A percentile compares a stretch with the other conserved stretches of the same genome.
These are phyloP conservation scores for Podaxis mareebaensis DNA, from an alignment of 768 basidiomycete genomes.

Conservation along the genomic window DNA sequence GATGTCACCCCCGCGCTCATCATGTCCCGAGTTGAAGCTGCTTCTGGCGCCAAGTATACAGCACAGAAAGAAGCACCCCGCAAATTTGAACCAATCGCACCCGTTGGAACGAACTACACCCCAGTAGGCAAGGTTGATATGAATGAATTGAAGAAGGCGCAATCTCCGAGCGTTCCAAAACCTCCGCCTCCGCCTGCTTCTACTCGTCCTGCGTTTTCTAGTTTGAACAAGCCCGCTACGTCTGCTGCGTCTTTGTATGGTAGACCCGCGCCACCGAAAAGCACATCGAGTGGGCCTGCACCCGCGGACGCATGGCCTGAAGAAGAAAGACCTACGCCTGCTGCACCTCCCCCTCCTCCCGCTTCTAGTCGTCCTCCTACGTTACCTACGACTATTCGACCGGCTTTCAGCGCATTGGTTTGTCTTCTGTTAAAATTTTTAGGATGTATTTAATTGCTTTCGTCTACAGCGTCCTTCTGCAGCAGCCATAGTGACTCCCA, in stretches of 20 bases:
- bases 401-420: conserved; percentile 38
- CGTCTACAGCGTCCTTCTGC: conserved; percentile 19
- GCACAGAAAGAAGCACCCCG: conserved; percentile 76
- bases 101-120: conserved; percentile 75
- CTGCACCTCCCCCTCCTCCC: conserved; percentile 43
- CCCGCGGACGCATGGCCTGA: conserved; percentile 64
- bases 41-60: conserved; percentile 90
- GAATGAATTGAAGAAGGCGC: conserved; percentile 50
- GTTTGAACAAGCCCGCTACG: conserved; percentile 30
- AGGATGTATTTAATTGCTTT: background rate
- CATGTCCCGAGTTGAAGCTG: conserved; percentile 84
- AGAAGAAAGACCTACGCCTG: conserved; percentile 39
- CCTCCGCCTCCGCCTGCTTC: conserved; percentile 42
- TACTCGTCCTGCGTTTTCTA: conserved; percentile 49
- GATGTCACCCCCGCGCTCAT: conserved; percentile 82
- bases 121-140: conserved; percentile 80
- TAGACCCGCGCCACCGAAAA: conserved; percentile 27
- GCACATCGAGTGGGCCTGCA: conserved; percentile 33
- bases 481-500: conserved; percentile 24
- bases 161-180: conserved; percentile 38
- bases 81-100: conserved; percentile 76
- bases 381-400: conserved; percentile 33
- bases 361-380: conserved; percentile 50
- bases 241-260: conserved; percentile 48
- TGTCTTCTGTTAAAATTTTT: conserved; percentile 8